A percentile compares a stretch with the other conserved stretches of the same genome.
phyloP scores from a whole-genome alignment of 2,329 filamentous ascomycete genomes.

The Orbilia brochopaga region DNA sequence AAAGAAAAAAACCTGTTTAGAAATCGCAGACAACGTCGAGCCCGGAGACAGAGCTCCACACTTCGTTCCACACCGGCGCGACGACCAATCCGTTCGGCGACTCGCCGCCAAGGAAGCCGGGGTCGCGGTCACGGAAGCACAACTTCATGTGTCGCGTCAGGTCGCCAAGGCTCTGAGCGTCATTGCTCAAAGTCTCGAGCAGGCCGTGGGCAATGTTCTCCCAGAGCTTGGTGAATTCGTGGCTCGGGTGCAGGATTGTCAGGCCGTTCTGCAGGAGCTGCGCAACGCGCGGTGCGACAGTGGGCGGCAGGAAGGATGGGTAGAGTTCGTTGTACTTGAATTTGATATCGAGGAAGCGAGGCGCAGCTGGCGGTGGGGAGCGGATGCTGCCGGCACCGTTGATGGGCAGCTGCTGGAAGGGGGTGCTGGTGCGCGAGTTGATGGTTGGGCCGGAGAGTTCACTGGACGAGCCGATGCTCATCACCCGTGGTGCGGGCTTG shows the following conservation, averaged over 20 bases:
- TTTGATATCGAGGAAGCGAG: slow-evolving; percentile 47
- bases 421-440: slow-evolving; percentile 40
- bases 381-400: background rate
- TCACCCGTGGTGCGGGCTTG: slow-evolving; percentile 21
- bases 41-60: slow-evolving; percentile 29
- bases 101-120: slow-evolving; percentile 19
- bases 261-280: slow-evolving; percentile 47
- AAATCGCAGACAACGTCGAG: slow-evolving; percentile 50
- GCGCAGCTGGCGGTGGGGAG: slow-evolving; percentile 11
- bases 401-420: slow-evolving; percentile 23
- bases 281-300: slow-evolving; percentile 21
- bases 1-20: slow-evolving; percentile 3
- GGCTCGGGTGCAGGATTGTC: slow-evolving; percentile 34
- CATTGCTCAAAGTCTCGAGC: slow-evolving; percentile 36
- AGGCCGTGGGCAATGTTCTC: slow-evolving; percentile 47
- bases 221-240: slow-evolving; percentile 43
- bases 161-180: slow-evolving; percentile 27
- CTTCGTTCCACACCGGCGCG: slow-evolving; percentile 36
- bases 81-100: slow-evolving; percentile 36
- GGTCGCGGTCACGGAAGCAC: slow-evolving; percentile 34
- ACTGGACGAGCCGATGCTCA: slow-evolving; percentile 39
- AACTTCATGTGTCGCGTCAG: slow-evolving; percentile 50
- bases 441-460: slow-evolving; percentile 42
- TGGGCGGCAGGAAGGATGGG: slow-evolving; percentile 35
- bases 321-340: slow-evolving; percentile 43